phyloP scores from a whole-genome alignment of 2,329 filamentous ascomycete genomes.

The Orbilia oligospora region DNA sequence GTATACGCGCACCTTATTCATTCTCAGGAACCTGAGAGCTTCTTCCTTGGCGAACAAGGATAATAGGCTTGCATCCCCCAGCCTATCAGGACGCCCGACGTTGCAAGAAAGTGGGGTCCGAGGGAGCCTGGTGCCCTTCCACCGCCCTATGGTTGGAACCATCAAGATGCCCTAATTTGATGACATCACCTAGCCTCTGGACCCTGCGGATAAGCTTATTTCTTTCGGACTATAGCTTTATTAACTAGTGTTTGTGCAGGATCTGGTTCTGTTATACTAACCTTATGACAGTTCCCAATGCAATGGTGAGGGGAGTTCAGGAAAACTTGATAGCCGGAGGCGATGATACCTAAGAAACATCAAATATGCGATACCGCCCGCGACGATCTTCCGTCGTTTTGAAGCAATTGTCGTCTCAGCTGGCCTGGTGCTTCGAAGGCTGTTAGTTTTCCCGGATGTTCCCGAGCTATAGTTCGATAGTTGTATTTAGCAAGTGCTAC shows the following conservation, averaged over 20 bases:
- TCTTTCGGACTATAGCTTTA: conserved; percentile 4
- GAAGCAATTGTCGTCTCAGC: neutral
- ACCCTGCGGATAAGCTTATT: conserved; percentile 44
- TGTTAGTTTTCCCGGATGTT: conserved; percentile 13
- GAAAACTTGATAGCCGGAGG: neutral
- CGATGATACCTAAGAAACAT: neutral
- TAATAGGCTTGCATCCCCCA: neutral
- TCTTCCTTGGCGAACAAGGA: neutral
- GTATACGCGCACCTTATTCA: conserved; percentile 22
- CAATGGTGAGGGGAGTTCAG: too few species aligned
- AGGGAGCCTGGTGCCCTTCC: neutral
- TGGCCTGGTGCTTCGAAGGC: neutral
- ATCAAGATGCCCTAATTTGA: neutral
- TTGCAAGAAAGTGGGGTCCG: conserved; percentile 33
- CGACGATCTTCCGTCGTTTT: conserved; percentile 20
- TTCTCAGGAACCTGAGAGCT: conserved; percentile 37
- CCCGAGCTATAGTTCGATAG: neutral
- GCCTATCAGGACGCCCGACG: conserved; percentile 25
- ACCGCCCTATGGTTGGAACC: neutral
- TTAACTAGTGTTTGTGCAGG: conserved; percentile 14
- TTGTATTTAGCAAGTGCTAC: conserved; percentile 25
- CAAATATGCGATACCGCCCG: conserved; percentile 12
- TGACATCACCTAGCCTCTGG: conserved; percentile 35
- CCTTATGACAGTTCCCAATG: neutral
- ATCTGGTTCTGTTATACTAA: conserved; percentile 11